Percentiles rank a stretch among this genome's conserved stretches.
phyloP scores from a whole-genome alignment of 1,284 basidiomycete species.

The Boletus albobrunnescens region DNA sequence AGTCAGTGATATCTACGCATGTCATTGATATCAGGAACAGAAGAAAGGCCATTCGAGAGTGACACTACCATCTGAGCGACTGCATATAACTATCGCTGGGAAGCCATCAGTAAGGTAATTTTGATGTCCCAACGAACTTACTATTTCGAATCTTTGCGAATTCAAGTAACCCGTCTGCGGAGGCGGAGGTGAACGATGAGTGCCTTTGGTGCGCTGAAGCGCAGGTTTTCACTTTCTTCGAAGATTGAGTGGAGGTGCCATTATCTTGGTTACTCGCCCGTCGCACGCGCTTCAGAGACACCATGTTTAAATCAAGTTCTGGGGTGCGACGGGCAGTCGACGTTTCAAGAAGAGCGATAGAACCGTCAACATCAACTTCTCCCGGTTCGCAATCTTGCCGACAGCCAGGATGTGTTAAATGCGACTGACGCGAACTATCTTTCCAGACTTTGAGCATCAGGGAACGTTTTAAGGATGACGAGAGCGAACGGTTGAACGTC shows the following conservation, averaged over 20 bases:
- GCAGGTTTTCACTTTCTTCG: slow-evolving; percentile 15
- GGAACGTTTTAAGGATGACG: not conserved
- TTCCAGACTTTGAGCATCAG: slow-evolving; percentile 55
- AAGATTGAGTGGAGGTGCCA: slow-evolving; percentile 6
- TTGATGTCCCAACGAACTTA: slow-evolving; percentile 11
- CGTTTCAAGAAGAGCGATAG: slow-evolving; percentile 31
- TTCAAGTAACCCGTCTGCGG: slow-evolving; percentile 18
- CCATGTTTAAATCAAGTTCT: slow-evolving; percentile 12
- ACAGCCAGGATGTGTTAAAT: not conserved
- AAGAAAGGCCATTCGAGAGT: not conserved
- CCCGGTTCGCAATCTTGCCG: slow-evolving; percentile 23
- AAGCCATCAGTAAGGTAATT: slow-evolving; percentile 2
- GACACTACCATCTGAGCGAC: slow-evolving; percentile 21
- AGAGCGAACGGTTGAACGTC: not conserved
- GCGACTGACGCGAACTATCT: slow-evolving; percentile 37
- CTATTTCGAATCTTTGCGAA: slow-evolving; percentile 21
- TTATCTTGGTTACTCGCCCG: slow-evolving; percentile 6
- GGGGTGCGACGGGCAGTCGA: slow-evolving; percentile 27
- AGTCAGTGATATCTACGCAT: slow-evolving; percentile 16
- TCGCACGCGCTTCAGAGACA: slow-evolving; percentile 19
- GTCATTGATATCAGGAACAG: slow-evolving; percentile 5
- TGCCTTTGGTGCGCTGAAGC: not conserved
- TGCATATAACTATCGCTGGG: slow-evolving; percentile 21
- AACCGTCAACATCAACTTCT: slow-evolving; percentile 32
- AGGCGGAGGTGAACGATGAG: slow-evolving; percentile 6